Base-by-base conservation (phyloP, 257 asterid species). In the Striga asiatica region DNA sequence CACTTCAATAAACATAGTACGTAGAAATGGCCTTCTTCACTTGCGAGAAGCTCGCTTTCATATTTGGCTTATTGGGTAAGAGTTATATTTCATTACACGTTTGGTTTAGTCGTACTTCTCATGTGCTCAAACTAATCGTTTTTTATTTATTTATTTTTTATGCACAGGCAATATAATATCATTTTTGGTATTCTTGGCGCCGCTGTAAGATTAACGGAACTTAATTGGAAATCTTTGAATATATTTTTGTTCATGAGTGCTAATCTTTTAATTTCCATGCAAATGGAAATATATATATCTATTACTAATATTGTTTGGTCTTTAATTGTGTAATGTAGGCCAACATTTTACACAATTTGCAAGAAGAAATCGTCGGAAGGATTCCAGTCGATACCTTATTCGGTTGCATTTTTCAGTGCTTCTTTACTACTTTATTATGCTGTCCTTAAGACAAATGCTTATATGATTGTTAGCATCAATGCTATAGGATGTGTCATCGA, bases 321-420 rank as follows among this genome's bases (percentile, higher is more conserved):
- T 10, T 6, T 39, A n/a, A 4, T 14, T 14, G 17, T 41, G 48
- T 41, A 41, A 13, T 13, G 17, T 41, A 83, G 92, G 73, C 84
- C 95, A 43, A 81, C 89, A 0, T 82, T 81, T 64, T 74, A 75
- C 76, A 74, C 62, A 10, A 85, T 85, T 14, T 77, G 66, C 74
- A 76, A 78, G 81, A 78, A 66, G 59, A 78, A 76, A 60, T 74
- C 88, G 18, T 81, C 94, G 3, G 79, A 77, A 38, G 85, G 94
- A 43, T 84, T 66, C 64, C 80, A 75, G 9, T 49, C 82, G 5
- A 39, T 79, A 55, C 94, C 94, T 4, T 81, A 84, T 32, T 69
- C 79, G 0, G 85, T 84, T 10, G 82, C 84, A 50, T 71, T 75
- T 25, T 75, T 81, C 47, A 79, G 95, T 70, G 88, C 92, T 18